A percentile compares a stretch with the other conserved stretches of the same genome.
These are phyloP conservation scores for Astragalus glycyphyllos DNA, from an alignment of 306 rosid genomes.

Conservation along the genomic window DNA sequence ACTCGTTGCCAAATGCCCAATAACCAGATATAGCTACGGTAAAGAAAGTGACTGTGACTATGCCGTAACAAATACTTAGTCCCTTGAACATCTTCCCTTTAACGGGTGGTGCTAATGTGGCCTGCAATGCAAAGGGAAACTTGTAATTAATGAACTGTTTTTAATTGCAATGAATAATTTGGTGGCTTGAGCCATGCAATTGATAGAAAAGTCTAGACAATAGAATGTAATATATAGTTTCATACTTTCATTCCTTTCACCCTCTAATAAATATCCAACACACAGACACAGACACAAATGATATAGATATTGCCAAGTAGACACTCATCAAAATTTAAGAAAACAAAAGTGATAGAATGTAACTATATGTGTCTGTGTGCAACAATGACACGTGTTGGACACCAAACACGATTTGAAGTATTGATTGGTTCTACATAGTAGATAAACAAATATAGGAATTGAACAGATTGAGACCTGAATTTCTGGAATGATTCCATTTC, in stretches of 20 bases:
- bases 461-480: conserved; percentile 62
- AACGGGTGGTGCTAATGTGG: conserved; percentile 79
- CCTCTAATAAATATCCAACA: not conserved
- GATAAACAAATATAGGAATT: not conserved
- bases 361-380: no score
- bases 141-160: not conserved
- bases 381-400: no score
- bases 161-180: no score
- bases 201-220: not conserved
- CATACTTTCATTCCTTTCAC: not conserved
- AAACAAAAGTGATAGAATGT: no score
- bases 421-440: no score
- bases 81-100: conserved; percentile 93
- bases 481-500: conserved; percentile 91
- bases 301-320: no score
- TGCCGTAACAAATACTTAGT: conserved; percentile 59
- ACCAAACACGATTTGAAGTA: no score
- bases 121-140: conserved; percentile 49
- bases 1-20: conserved; percentile 82
- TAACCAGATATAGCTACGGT: conserved; percentile 76
- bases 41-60: conserved; percentile 61
- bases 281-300: no score
- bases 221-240: not conserved
- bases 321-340: no score
- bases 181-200: no score